Conservation (phyloP, 495 filamentous ascomycete species). For the Neurospora tetrasperma region DNA sequence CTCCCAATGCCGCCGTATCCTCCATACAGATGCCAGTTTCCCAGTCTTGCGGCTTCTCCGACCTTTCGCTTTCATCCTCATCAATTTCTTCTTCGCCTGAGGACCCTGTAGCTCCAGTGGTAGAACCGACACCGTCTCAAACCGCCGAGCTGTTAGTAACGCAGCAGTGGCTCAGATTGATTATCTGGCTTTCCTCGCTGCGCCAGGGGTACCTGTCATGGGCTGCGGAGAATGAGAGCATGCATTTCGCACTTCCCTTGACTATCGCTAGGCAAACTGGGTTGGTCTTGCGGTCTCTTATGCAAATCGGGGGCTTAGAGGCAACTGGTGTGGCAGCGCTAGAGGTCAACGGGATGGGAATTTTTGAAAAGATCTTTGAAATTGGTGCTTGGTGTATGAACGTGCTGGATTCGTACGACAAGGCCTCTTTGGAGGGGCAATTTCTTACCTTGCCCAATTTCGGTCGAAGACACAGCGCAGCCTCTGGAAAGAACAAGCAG, state of each 20-base stretch:
- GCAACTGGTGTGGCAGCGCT: slow-evolving; percentile 30
- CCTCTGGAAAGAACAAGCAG: slow-evolving; percentile 6
- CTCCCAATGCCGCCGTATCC: slow-evolving; percentile 25
- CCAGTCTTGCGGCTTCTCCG: neutral
- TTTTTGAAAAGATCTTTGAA: slow-evolving; percentile 47
- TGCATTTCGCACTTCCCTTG: slow-evolving; percentile 49
- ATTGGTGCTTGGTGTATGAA: slow-evolving; percentile 43
- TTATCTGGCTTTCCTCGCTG: slow-evolving; percentile 54
- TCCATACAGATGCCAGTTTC: neutral
- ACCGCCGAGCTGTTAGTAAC: slow-evolving; percentile 53
- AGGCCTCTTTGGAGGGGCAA: neutral
- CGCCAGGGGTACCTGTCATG: slow-evolving; percentile 40
- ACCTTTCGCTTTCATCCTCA: neutral
- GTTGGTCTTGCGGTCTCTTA: slow-evolving; percentile 37
- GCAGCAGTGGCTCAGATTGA: slow-evolving; percentile 51
- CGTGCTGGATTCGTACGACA: slow-evolving; percentile 30
- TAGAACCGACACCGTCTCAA: slow-evolving; percentile 19
- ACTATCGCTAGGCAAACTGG: slow-evolving; percentile 44
- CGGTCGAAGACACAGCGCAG: neutral
- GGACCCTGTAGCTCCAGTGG: neutral
- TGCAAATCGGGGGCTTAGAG: slow-evolving; percentile 5
- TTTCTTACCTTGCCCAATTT: neutral
- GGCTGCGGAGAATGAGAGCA: slow-evolving; percentile 32
- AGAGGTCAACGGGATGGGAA: slow-evolving; percentile 50
- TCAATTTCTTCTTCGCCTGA: neutral